Percentiles rank a stretch among this genome's conserved stretches.
These are phyloP conservation scores for Grigorovia transvaalensis DNA, from an alignment of 805 yeast genomes.

Conservation along the genomic window DNA sequence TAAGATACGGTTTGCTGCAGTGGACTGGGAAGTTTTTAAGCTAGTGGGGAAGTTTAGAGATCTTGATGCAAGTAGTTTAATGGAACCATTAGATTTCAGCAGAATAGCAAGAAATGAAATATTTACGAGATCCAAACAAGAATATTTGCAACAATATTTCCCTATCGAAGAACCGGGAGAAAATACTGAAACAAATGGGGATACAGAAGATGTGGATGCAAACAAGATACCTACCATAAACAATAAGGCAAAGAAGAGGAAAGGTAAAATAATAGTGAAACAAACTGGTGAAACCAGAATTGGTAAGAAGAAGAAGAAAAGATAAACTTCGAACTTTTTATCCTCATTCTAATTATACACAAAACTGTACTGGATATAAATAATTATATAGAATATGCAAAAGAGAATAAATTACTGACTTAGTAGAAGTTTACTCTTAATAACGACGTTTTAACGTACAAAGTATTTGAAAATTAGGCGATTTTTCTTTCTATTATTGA, in stretches of 20 bases:
- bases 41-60: constrained; percentile 36
- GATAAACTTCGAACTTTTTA: not conserved
- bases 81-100: constrained; percentile 12
- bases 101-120: constrained; percentile 3
- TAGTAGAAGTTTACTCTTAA: not conserved
- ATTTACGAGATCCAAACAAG: not conserved
- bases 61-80: not conserved
- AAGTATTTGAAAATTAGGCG: not conserved
- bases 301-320: constrained; percentile 9
- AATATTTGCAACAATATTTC: not conserved
- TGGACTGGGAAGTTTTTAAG: constrained; percentile 82
- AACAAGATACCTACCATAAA: not conserved
- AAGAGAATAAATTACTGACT: not conserved
- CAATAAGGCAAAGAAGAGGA: constrained; percentile 33
- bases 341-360: not conserved
- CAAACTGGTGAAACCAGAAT: constrained; percentile 64
- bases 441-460: not conserved
- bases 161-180: not conserved
- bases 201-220: not conserved
- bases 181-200: not conserved
- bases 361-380: not conserved
- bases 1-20: constrained; percentile 53
- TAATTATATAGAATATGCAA: not conserved
- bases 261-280: constrained; percentile 35
- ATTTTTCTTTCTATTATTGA: too few species aligned